Evolutionary conservation across 2,329 filamentous ascomycete genomes (phyloP).

Genomic region (Aspergillus pseudonomiae): DNA sequence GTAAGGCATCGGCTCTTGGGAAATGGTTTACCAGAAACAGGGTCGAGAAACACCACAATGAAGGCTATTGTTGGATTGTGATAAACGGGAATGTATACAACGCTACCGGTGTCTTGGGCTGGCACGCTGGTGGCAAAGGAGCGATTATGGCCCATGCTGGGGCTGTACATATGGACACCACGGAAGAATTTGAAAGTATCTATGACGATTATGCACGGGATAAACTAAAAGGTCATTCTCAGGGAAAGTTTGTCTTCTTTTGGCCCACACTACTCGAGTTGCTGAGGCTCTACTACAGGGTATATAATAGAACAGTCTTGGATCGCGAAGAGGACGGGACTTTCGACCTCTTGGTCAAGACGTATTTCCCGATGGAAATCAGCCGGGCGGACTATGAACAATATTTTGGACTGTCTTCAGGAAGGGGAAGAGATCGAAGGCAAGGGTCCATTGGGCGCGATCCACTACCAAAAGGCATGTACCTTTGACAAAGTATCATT

Average conservation of each 20-base stretch:
- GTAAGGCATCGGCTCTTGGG: constrained; percentile 48
- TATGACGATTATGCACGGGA: constrained; percentile 56
- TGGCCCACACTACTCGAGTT: too few species aligned
- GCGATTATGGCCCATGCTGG: constrained; percentile 55
- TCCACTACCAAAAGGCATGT: constrained; percentile 50
- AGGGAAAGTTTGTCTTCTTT: constrained; percentile 33
- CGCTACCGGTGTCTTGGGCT: constrained; percentile 50
- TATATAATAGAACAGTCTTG: constrained; percentile 50
- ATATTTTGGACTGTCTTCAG: constrained; percentile 55
- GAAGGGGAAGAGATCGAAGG: constrained; percentile 55
- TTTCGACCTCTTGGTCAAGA: constrained; percentile 17
- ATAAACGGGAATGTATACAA: constrained; percentile 57
- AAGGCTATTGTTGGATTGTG: constrained; percentile 58
- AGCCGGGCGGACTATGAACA: constrained; percentile 58
- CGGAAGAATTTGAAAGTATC: constrained; percentile 47
- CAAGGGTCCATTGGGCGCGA: constrained; percentile 55
- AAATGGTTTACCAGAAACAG: constrained; percentile 58
- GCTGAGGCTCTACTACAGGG: constrained; percentile 39
- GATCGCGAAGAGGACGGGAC: constrained; percentile 31
- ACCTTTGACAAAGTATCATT: constrained; percentile 51
- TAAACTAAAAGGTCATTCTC: constrained; percentile 49
- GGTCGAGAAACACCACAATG: constrained; percentile 55
- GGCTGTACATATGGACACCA: constrained; percentile 48
- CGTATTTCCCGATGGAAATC: constrained; percentile 51
- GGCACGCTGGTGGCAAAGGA: constrained; percentile 55